These are phyloP conservation scores for Neospermospora avenae DNA, from an alignment of 2,329 filamentous ascomycete species.

Conservation along the genomic window DNA sequence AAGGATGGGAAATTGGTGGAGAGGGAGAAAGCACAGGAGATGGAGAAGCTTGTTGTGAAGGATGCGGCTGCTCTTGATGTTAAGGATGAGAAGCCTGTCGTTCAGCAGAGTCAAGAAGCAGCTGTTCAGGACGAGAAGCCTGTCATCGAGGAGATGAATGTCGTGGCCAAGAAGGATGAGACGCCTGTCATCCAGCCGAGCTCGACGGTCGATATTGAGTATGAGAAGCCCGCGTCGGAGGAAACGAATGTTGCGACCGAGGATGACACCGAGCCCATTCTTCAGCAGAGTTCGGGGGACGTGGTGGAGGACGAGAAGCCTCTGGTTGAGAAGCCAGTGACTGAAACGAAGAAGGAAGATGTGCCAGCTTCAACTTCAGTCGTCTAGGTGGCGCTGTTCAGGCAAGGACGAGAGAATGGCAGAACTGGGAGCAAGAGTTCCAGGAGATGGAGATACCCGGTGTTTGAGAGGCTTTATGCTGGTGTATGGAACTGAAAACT, in stretches of 20 bases:
- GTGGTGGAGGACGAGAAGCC: not conserved
- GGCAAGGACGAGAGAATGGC: not conserved
- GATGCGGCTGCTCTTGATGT: not conserved
- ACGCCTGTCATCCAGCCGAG: not conserved
- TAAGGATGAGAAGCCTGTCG: not conserved
- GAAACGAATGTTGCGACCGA: not conserved
- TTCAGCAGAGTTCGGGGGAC: not conserved
- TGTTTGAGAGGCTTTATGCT: not conserved
- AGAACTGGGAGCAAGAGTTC: not conserved
- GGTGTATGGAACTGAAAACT: not conserved
- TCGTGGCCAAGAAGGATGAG: not conserved
- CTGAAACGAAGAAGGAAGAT: too few species aligned
- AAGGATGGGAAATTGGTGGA: not conserved
- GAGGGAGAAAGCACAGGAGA: not conserved
- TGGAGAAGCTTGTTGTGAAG: not conserved
- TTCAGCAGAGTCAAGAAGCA: not conserved
- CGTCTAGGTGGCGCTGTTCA: not conserved
- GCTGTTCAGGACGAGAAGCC: not conserved
- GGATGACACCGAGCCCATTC: not conserved
- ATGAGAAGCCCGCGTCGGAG: not conserved
- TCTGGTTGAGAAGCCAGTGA: too few species aligned
- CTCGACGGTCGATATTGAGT: not conserved
- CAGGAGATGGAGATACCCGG: slow-evolving; percentile 1
- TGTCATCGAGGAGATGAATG: not conserved
- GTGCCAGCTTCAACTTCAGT: too few species aligned